A percentile compares a stretch with the other conserved stretches of the same genome.
These are phyloP conservation scores for Ceratocystis cacaofunesta DNA, from an alignment of 2,329 filamentous ascomycete species.

Conservation along the genomic window DNA sequence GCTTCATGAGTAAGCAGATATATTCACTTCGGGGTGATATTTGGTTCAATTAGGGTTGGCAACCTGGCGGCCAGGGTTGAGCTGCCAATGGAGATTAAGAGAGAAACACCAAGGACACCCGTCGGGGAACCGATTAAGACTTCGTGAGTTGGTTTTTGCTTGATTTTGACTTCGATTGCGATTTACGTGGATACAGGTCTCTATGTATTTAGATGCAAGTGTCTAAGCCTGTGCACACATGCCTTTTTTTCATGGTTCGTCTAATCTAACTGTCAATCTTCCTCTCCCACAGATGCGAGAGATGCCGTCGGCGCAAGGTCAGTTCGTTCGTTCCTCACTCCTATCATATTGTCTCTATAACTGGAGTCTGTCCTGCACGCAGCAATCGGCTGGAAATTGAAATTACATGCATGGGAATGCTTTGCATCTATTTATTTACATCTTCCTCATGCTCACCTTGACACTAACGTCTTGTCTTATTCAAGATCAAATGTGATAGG, in stretches of 20 bases:
- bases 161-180: neutral
- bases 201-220: neutral
- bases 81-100: conserved; percentile 18
- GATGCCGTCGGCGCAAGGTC: conserved; percentile 32
- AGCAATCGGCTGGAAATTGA: too few species aligned
- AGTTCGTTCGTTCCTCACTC: neutral
- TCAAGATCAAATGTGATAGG: conserved; percentile 38
- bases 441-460: conserved; percentile 12
- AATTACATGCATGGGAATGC: too few species aligned
- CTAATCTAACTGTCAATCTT: neutral
- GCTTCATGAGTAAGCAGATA: neutral
- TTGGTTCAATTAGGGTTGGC: neutral
- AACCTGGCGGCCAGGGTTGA: neutral
- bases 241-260: neutral
- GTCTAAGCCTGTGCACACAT: neutral
- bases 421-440: neutral
- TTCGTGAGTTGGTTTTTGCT: conserved; percentile 23
- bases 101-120: conserved; percentile 19
- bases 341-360: neutral
- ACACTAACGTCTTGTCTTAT: conserved; percentile 20
- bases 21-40: neutral
- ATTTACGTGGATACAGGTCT: neutral
- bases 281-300: conserved; percentile 26
- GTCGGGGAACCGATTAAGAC: conserved; percentile 26
- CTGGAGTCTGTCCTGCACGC: too few species aligned